Percentiles rank a stretch among this genome's conserved stretches.
These are phyloP conservation scores for Claviceps purpurea DNA, from an alignment of 2,329 filamentous ascomycete species.

Conservation along the genomic window DNA sequence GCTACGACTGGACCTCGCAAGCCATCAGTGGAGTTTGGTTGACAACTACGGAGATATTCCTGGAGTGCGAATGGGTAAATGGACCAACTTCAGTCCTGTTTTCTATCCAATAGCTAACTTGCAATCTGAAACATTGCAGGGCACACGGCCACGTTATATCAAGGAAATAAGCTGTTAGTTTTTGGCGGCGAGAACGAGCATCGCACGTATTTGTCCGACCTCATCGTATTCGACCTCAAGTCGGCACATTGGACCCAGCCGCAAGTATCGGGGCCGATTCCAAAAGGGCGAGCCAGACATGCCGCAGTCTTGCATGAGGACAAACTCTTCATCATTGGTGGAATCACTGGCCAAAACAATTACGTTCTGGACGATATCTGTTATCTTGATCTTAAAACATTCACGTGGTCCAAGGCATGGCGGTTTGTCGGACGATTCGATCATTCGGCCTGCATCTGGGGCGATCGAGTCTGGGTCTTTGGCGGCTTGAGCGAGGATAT, in stretches of 20 bases:
- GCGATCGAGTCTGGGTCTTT: slow-evolving; percentile 89
- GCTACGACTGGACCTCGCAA: slow-evolving; percentile 71
- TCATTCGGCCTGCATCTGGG: slow-evolving; percentile 86
- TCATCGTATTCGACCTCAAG: slow-evolving; percentile 91
- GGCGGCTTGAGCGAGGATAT: slow-evolving; percentile 90
- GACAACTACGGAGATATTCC: slow-evolving; percentile 99
- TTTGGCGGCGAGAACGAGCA: slow-evolving; percentile 98
- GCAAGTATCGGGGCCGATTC: slow-evolving; percentile 68
- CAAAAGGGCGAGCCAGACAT: slow-evolving; percentile 82
- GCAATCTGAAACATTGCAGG: slow-evolving; percentile 35
- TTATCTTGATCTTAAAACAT: slow-evolving; percentile 92
- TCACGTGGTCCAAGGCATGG: slow-evolving; percentile 95
- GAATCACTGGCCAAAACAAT: slow-evolving; percentile 87
- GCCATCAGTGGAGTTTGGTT: slow-evolving; percentile 85
- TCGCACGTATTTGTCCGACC: slow-evolving; percentile 83
- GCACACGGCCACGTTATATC: slow-evolving; percentile 87
- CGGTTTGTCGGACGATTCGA: slow-evolving; percentile 91
- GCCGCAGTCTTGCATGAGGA: slow-evolving; percentile 91
- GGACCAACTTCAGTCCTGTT: background rate
- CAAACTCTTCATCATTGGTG: slow-evolving; percentile 89
- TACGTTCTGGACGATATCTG: slow-evolving; percentile 91
- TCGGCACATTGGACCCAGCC: slow-evolving; percentile 94
- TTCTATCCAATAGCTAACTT: slow-evolving; percentile 1
- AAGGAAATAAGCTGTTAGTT: slow-evolving; percentile 88
- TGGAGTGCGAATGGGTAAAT: slow-evolving; percentile 80